A percentile compares a stretch with the other conserved stretches of the same genome.
phyloP scores from a whole-genome alignment of 768 basidiomycete genomes.

The Pleurotus cornucopiae region DNA sequence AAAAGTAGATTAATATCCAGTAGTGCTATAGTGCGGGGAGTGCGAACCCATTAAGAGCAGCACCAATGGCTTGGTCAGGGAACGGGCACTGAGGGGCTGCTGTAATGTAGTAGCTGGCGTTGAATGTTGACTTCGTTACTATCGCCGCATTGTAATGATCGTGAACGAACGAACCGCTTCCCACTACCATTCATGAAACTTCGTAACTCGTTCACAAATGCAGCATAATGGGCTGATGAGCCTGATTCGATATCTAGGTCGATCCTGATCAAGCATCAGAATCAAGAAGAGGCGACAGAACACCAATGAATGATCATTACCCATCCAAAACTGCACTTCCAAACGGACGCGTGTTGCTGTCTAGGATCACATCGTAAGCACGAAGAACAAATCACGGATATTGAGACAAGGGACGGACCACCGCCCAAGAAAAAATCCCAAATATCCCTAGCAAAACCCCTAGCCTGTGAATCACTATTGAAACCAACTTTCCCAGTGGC shows the following conservation, averaged over 20 bases:
- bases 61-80: constrained; percentile 62
- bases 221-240: constrained; percentile 40
- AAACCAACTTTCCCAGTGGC: constrained; percentile 58
- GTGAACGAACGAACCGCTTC: constrained; percentile 36
- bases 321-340: constrained; percentile 68
- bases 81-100: constrained; percentile 65
- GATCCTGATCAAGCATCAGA: constrained; percentile 28
- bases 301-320: constrained; percentile 25
- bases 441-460: constrained; percentile 52
- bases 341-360: constrained; percentile 52
- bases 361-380: constrained; percentile 15
- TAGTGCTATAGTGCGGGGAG: background rate
- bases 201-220: constrained; percentile 50
- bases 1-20: background rate
- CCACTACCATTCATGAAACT: constrained; percentile 40
- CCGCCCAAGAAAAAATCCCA: constrained; percentile 69
- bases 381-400: background rate
- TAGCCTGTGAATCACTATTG: constrained; percentile 46
- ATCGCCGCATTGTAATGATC: background rate
- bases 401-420: constrained; percentile 12
- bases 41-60: constrained; percentile 37
- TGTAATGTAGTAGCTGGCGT: constrained; percentile 56
- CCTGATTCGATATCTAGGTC: constrained; percentile 75
- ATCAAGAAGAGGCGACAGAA: no score
- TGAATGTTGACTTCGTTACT: background rate